Evolutionary conservation across 805 yeast species (phyloP).

Genomic region (Metschnikowia santaceciliae): DNA sequence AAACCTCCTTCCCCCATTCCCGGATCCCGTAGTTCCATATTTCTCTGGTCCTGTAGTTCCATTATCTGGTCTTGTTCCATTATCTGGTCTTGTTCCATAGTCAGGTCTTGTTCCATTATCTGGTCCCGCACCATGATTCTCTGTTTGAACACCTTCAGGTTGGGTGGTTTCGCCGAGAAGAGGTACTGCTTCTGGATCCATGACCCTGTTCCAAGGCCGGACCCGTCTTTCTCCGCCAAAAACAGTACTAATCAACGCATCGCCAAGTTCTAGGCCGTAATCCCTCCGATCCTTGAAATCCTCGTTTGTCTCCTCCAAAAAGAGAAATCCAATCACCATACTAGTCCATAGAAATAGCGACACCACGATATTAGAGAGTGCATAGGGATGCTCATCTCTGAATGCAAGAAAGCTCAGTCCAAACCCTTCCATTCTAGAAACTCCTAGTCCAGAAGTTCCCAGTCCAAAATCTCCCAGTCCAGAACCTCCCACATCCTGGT

Average conservation of each 20-base stretch:
- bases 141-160: too few species aligned
- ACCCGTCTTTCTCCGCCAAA: slow-evolving; percentile 19
- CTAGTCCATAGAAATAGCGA: slow-evolving; percentile 34
- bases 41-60: too few species aligned
- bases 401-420: slow-evolving; percentile 20
- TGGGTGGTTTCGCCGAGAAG: background rate
- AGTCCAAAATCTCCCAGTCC: too few species aligned
- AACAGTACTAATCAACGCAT: slow-evolving; percentile 17
- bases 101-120: too few species aligned
- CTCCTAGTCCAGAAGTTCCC: too few species aligned
- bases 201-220: slow-evolving; percentile 22
- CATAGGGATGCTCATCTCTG: slow-evolving; percentile 43
- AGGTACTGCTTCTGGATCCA: background rate
- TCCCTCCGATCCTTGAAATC: slow-evolving; percentile 37
- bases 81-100: too few species aligned
- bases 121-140: too few species aligned
- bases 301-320: slow-evolving; percentile 52
- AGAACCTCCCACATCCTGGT: background rate
- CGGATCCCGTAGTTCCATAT: too few species aligned
- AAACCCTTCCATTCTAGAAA: too few species aligned
- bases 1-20: too few species aligned
- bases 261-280: slow-evolving; percentile 45
- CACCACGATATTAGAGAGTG: slow-evolving; percentile 50
- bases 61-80: too few species aligned
- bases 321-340: slow-evolving; percentile 38